A percentile compares a stretch with the other conserved stretches of the same genome.
phyloP scores from a whole-genome alignment of 2,329 filamentous ascomycete species.

The Clonostachys chloroleuca region DNA sequence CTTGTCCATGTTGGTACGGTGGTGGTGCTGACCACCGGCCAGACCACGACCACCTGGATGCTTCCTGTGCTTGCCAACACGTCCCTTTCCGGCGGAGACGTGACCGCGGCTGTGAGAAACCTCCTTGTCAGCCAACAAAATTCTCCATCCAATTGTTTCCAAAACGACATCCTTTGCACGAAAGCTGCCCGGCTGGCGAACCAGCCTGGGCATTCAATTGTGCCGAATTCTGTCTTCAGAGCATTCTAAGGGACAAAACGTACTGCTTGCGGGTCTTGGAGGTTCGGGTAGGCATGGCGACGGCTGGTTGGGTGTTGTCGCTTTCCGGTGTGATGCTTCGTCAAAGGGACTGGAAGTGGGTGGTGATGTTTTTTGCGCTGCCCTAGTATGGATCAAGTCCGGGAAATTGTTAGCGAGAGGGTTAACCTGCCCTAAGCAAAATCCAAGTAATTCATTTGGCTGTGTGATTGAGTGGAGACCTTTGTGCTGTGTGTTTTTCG shows the following conservation, averaged over 20 bases:
- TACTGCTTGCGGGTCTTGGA: constrained; percentile 77
- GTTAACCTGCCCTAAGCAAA: constrained; percentile 32
- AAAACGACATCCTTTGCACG: no score
- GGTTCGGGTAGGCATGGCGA: constrained; percentile 69
- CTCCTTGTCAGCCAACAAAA: not conserved
- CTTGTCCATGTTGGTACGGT: constrained; percentile 62
- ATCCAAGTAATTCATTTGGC: no score
- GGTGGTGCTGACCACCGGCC: constrained; percentile 98
- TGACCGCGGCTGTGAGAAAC: constrained; percentile 73
- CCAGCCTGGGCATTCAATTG: no score
- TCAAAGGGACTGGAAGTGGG: constrained; percentile 16
- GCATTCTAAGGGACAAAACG: constrained; percentile 26
- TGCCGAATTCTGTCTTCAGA: not conserved
- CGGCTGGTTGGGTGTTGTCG: constrained; percentile 36
- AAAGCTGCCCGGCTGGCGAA: no score
- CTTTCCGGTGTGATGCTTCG: constrained; percentile 24
- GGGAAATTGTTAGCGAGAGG: constrained; percentile 33
- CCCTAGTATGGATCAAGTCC: constrained; percentile 17
- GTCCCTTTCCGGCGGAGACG: constrained; percentile 97
- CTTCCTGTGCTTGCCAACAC: constrained; percentile 99
- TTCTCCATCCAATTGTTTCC: no score
- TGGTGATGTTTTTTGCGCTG: constrained; percentile 30
- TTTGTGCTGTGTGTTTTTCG: no score
- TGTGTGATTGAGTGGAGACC: no score
- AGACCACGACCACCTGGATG: constrained; percentile 76